Conservation (phyloP, 2,329 filamentous ascomycete species). For the Drechslerella dactyloides region DNA sequence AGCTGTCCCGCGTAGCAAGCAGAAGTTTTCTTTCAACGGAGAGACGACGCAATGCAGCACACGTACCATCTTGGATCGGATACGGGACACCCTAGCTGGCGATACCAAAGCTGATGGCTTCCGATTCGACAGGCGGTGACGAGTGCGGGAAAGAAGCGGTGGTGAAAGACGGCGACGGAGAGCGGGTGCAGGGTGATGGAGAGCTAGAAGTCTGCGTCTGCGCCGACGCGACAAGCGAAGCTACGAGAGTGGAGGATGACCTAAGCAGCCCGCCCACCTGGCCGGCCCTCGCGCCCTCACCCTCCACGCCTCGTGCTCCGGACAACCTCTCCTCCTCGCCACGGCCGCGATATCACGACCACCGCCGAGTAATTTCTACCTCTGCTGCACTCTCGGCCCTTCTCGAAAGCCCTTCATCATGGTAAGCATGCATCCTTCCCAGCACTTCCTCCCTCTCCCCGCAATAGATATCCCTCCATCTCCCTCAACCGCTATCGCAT, state of each 20-base stretch:
- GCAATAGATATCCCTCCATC: slow-evolving; percentile 18
- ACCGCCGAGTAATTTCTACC: too few species aligned
- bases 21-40: slow-evolving; percentile 7
- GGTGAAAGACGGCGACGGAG: slow-evolving; percentile 5
- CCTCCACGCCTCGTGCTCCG: neutral
- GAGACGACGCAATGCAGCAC: neutral
- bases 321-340: neutral
- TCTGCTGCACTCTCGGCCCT: neutral
- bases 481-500: slow-evolving; percentile 1
- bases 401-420: slow-evolving; percentile 4
- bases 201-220: neutral
- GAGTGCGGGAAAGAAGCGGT: neutral
- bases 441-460: neutral
- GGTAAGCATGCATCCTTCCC: slow-evolving; percentile 7
- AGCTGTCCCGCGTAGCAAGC: neutral
- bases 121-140: neutral
- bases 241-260: neutral
- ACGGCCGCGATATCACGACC: neutral
- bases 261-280: slow-evolving; percentile 37
- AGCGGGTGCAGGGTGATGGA: neutral
- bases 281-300: neutral
- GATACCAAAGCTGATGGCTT: too few species aligned
- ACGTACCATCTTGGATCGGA: slow-evolving; percentile 30
- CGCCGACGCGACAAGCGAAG: slow-evolving; percentile 1
- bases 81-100: neutral